Conservation (phyloP, 768 basidiomycete genomes). For the Asterophora lycoperdoides region DNA sequence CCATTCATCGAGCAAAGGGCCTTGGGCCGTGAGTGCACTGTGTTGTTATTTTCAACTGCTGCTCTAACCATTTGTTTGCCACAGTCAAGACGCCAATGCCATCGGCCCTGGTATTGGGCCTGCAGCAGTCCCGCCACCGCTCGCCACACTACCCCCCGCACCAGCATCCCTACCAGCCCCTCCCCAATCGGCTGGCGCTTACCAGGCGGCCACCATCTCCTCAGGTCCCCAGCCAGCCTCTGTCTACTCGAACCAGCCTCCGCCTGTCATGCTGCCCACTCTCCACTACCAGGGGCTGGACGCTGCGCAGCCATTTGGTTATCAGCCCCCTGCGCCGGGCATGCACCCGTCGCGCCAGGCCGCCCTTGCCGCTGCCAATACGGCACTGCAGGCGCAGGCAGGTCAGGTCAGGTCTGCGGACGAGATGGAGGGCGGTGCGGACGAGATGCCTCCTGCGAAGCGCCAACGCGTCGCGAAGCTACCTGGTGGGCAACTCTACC, state of each 20-base stretch:
- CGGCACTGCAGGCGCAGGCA: constrained; percentile 47
- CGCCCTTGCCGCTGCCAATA: constrained; percentile 51
- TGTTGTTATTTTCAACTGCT: constrained; percentile 2
- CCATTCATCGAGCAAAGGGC: constrained; percentile 91
- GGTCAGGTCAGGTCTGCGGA: constrained; percentile 80
- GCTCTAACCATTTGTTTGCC: constrained; percentile 14
- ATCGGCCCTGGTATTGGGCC: constrained; percentile 89
- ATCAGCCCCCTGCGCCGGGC: constrained; percentile 62
- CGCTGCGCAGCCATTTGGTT: constrained; percentile 74
- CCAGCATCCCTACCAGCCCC: constrained; percentile 73
- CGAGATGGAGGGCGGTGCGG: constrained; percentile 66
- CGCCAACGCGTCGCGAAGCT: constrained; percentile 82
- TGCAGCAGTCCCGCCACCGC: constrained; percentile 62
- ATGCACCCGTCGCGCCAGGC: constrained; percentile 70
- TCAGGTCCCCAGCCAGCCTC: constrained; percentile 92
- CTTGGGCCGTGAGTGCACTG: constrained; percentile 67
- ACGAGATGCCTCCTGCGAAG: constrained; percentile 79
- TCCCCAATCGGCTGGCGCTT: constrained; percentile 55
- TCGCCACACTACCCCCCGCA: constrained; percentile 62
- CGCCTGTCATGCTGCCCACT: constrained; percentile 81
- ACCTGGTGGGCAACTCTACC: constrained; percentile 78
- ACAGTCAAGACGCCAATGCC: constrained; percentile 68
- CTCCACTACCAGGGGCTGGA: constrained; percentile 80
- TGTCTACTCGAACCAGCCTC: constrained; percentile 47
- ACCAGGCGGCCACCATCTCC: constrained; percentile 81